Conservation (phyloP, 148 eudicot genomes). For the Mesembryanthemum crystallinum region DNA sequence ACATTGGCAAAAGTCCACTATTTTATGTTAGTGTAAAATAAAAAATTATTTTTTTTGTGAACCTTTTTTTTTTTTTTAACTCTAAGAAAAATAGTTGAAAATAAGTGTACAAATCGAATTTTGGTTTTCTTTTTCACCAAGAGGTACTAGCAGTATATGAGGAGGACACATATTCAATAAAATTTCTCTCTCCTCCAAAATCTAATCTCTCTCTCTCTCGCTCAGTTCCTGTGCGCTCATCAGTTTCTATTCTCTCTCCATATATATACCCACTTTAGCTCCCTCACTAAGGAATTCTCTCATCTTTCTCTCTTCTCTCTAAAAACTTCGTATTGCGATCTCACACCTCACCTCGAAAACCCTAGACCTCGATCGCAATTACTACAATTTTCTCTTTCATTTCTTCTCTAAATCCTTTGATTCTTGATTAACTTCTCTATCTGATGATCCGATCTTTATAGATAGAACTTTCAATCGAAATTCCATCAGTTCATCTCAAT, state of each 20-base stretch:
- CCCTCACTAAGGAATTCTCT: constrained; percentile 21
- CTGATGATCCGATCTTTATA: constrained; percentile 11
- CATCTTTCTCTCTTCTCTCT: constrained; percentile 7
- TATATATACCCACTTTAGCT: constrained; percentile 12
- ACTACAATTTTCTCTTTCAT: neutral
- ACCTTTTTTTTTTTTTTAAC: too few relatives aligned
- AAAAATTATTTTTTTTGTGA: too few relatives aligned
- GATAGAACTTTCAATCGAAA: constrained; percentile 6
- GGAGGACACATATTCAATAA: too few relatives aligned
- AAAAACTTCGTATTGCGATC: constrained; percentile 26
- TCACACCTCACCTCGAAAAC: constrained; percentile 41
- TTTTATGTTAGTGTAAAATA: too few relatives aligned
- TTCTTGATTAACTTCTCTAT: constrained; percentile 9
- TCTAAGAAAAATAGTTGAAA: too few relatives aligned
- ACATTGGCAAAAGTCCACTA: too few relatives aligned
- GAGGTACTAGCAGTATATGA: too few relatives aligned
- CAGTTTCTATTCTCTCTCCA: neutral
- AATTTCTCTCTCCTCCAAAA: neutral
- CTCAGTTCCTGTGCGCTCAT: neutral
- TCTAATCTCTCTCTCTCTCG: constrained; percentile 5
- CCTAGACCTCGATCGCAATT: constrained; percentile 30
- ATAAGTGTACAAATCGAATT: too few relatives aligned
- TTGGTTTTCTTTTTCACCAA: too few relatives aligned
- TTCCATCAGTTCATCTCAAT: constrained; percentile 7
- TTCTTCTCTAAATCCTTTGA: neutral